Conservation (phyloP, 768 basidiomycete species). For the Suillus luteus region DNA sequence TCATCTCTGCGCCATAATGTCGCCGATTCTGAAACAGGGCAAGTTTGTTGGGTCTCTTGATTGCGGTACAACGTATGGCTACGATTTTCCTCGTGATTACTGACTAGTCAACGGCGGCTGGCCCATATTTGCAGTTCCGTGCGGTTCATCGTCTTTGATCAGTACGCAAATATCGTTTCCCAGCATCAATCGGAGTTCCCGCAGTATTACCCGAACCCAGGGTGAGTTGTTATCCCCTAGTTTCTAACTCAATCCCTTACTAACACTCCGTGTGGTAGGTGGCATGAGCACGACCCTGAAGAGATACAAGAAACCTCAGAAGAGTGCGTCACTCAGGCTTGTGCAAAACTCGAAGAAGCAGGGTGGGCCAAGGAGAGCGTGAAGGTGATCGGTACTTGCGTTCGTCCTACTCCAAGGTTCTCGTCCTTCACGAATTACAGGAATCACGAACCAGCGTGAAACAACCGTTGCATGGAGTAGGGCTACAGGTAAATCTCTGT, state of each 20-base stretch:
- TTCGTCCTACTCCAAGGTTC: background rate
- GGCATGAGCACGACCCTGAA: constrained; percentile 93
- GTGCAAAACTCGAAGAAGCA: constrained; percentile 65
- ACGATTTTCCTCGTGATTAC: constrained; percentile 1
- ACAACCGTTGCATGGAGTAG: constrained; percentile 94
- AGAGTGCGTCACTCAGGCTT: constrained; percentile 71
- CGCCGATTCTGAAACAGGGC: constrained; percentile 49
- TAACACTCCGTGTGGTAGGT: constrained; percentile 44
- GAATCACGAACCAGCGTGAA: constrained; percentile 97
- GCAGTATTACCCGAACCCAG: constrained; percentile 89
- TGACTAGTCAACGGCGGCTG: background rate
- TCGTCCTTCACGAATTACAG: constrained; percentile 35
- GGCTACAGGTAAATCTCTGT: constrained; percentile 84
- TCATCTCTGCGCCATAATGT: constrained; percentile 27
- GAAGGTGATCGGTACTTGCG: constrained; percentile 82
- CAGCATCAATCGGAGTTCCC: constrained; percentile 92
- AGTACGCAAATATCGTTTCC: constrained; percentile 82
- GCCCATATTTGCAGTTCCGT: constrained; percentile 60
- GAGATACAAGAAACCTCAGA: constrained; percentile 80
- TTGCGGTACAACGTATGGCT: constrained; percentile 89
- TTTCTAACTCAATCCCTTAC: constrained; percentile 4
- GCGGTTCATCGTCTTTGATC: constrained; percentile 90
- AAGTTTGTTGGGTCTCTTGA: constrained; percentile 93
- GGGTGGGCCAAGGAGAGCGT: constrained; percentile 83
- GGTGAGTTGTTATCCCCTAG: constrained; percentile 44